Percentiles rank a stretch among this genome's conserved stretches.
Conservation (phyloP, 257 asterid genomes). For the Fraxinus cuspidata region DNA sequence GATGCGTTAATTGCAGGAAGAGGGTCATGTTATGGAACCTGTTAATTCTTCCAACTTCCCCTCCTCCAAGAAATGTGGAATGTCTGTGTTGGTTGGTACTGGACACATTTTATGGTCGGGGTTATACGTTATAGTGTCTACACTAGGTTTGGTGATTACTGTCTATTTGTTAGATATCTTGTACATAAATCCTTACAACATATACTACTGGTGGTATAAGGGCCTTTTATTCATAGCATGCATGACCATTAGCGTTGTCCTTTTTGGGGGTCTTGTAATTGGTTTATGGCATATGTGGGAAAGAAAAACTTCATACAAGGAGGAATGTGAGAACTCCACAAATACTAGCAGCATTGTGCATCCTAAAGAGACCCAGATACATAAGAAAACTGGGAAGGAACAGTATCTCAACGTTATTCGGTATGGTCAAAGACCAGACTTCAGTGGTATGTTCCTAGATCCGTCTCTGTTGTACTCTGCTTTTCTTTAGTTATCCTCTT, state of each 20-base stretch:
- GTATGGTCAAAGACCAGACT: slow-evolving; percentile 77
- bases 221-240: slow-evolving; percentile 63
- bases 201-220: slow-evolving; percentile 62
- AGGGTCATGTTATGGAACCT: slow-evolving; percentile 49
- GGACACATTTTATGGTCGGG: slow-evolving; percentile 86
- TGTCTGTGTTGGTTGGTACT: slow-evolving; percentile 81
- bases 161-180: slow-evolving; percentile 43
- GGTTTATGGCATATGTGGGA: slow-evolving; percentile 76
- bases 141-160: slow-evolving; percentile 54
- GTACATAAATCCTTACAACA: slow-evolving; percentile 61
- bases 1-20: slow-evolving; percentile 55
- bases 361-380: slow-evolving; percentile 10
- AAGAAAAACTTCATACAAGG: slow-evolving; percentile 32
- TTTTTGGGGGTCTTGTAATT: slow-evolving; percentile 74
- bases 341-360: slow-evolving; percentile 21
- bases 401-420: slow-evolving; percentile 33
- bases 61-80: slow-evolving; percentile 42
- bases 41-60: slow-evolving; percentile 33
- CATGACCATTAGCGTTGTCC: slow-evolving; percentile 52
- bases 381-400: slow-evolving; percentile 31
- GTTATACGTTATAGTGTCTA: slow-evolving; percentile 52
- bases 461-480: background rate
- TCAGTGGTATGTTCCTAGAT: slow-evolving; percentile 49
- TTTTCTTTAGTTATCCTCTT: background rate
- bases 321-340: slow-evolving; percentile 14